Base-by-base conservation (phyloP, 2,329 filamentous ascomycete genomes). In the Microdochium bolleyi region DNA sequence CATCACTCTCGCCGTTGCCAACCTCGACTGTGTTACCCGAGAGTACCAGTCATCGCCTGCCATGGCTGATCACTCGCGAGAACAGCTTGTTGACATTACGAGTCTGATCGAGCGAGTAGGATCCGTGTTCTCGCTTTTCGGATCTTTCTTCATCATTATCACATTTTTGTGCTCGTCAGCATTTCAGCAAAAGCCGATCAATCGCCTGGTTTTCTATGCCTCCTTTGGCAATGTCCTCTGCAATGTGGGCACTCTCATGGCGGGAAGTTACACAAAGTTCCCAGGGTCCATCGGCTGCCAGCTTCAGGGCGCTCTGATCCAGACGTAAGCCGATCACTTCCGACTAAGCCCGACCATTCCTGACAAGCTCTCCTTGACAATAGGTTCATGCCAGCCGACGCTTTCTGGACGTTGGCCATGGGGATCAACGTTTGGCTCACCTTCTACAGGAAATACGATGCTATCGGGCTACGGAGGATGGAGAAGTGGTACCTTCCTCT, bases 161-260 rank as follows among this genome's bases (percentile, higher is more conserved):
- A 91, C 87, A 2, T 94, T 92, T 63, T 70, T 80, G 27, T 67
- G 69, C n/a, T 88, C 85, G 30, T 77, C 75, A 16, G 77, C 78
- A 4, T 94, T 94, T 64, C 87, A 88, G 62, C n/a, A 46, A 19
- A 92, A 91, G 63, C 87, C 89, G n/a, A 91, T 94, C 71, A 94
- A 94, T 63, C 79, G 89, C 19, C 76, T 95, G 0, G 84, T 92
- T 10, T 92, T 95, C 67, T 94, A 87, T 65, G 89, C 89, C 7
- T 87, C 87, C 0, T 87, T 89, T 62, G 89, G 89, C 9, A 95
- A 95, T 62, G 76, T 92, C 60, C 75, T 91, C 68, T 82, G 82
- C 56, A 92, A 90, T 65, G 78, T 89, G 19, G 88, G 84, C 1
- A 91, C 89, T 0, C 68, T 92, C 32, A 88, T 92, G 62, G 84